Conservation (phyloP, 2,329 filamentous ascomycete species). For the Fusarium pilosicola region DNA sequence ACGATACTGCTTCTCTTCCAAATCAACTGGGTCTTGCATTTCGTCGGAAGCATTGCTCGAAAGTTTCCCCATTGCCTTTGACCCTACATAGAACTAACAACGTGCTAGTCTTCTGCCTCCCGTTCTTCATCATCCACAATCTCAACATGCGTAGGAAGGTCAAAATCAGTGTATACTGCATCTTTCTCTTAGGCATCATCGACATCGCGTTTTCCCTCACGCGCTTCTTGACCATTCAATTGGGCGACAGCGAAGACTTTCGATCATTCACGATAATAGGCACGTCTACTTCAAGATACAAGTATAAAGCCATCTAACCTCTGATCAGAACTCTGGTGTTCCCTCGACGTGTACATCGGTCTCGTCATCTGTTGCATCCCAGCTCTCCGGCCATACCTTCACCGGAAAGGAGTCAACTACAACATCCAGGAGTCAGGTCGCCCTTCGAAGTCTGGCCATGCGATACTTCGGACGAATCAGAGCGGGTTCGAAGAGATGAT, state of each 20-base stretch:
- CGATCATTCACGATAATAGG: slow-evolving; percentile 29
- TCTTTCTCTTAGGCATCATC: slow-evolving; percentile 31
- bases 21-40: slow-evolving; percentile 20
- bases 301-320: rapidly evolving
- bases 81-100: rapidly evolving
- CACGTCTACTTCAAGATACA: rapidly evolving
- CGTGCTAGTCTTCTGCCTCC: background rate
- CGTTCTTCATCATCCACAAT: slow-evolving; percentile 20
- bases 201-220: slow-evolving; percentile 35
- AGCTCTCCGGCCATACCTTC: slow-evolving; percentile 33
- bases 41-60: slow-evolving; percentile 19
- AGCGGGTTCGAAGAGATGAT: slow-evolving; percentile 27
- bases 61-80: background rate
- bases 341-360: slow-evolving; percentile 28
- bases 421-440: background rate
- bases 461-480: background rate
- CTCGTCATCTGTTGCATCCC: slow-evolving; percentile 36
- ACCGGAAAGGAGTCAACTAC: slow-evolving; percentile 5
- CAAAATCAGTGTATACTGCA: slow-evolving; percentile 22
- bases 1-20: background rate
- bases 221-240: slow-evolving; percentile 24
- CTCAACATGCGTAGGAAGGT: slow-evolving; percentile 19
- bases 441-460: background rate
- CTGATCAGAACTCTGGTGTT: slow-evolving; percentile 27
- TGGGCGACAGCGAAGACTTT: background rate